Percentiles rank a stretch among this genome's conserved stretches.
These are phyloP conservation scores for Rhynchosporium graminicola DNA, from an alignment of 2,329 filamentous ascomycete genomes.

Conservation along the genomic window DNA sequence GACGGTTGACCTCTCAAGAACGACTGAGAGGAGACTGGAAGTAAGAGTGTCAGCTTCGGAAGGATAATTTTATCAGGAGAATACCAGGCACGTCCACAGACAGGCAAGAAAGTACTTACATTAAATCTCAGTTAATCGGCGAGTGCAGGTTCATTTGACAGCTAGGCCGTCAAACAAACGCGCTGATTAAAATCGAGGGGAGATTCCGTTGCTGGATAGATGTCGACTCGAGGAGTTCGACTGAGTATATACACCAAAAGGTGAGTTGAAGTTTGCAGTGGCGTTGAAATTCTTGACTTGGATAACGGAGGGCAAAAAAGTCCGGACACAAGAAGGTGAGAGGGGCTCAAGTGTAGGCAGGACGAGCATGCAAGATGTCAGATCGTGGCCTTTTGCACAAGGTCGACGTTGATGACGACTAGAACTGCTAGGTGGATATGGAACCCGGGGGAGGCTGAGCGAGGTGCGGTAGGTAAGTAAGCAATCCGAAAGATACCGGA, in stretches of 20 bases:
- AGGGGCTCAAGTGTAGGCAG: slow-evolving; percentile 20
- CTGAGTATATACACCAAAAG: slow-evolving; percentile 1
- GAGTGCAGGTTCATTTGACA: slow-evolving; percentile 99
- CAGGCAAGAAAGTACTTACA: slow-evolving; percentile 25
- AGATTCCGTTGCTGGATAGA: slow-evolving; percentile 20
- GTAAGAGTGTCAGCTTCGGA: slow-evolving; percentile 22
- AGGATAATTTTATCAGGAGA: background rate
- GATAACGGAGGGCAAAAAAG: slow-evolving; percentile 21
- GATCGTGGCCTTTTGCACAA: slow-evolving; percentile 27
- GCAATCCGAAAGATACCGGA: too few species aligned
- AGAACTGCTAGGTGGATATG: slow-evolving; percentile 20
- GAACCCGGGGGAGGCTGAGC: slow-evolving; percentile 1
- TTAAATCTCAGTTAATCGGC: slow-evolving; percentile 34
- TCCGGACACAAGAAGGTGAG: slow-evolving; percentile 17
- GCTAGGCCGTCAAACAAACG: slow-evolving; percentile 90
- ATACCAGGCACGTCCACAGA: background rate
- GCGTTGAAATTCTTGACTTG: slow-evolving; percentile 9
- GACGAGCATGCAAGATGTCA: slow-evolving; percentile 20
- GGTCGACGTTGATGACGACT: slow-evolving; percentile 34
- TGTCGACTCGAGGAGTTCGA: slow-evolving; percentile 30
- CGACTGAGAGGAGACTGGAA: slow-evolving; percentile 41
- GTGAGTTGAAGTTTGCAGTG: slow-evolving; percentile 3
- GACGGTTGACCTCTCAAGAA: slow-evolving; percentile 63
- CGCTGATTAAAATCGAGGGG: slow-evolving; percentile 53
- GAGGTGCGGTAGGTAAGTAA: too few species aligned